phyloP scores from a whole-genome alignment of 805 yeast genomes.

The Yarrowia sp. region DNA sequence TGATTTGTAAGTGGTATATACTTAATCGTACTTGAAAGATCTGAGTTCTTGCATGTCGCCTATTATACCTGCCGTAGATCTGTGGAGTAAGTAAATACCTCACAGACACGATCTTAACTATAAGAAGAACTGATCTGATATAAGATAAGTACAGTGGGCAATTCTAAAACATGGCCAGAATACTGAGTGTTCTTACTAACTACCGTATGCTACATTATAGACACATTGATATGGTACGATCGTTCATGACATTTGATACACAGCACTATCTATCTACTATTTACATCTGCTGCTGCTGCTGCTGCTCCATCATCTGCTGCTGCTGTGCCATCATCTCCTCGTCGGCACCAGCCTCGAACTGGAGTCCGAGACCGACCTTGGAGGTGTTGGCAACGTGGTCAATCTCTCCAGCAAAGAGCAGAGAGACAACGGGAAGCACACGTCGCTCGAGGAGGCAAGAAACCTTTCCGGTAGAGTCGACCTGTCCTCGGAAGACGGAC shows the following conservation, averaged over 20 bases:
- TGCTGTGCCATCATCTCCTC: slow-evolving; percentile 64
- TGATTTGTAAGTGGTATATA: too few species aligned
- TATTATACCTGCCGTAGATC: too few species aligned
- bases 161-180: too few species aligned
- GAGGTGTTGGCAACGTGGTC: slow-evolving; percentile 80
- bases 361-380: slow-evolving; percentile 88
- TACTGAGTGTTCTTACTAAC: too few species aligned
- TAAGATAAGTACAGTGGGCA: too few species aligned
- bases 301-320: slow-evolving; percentile 29
- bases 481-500: slow-evolving; percentile 90
- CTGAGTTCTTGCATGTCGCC: too few species aligned
- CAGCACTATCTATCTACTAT: slow-evolving; percentile 6
- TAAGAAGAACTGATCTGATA: too few species aligned
- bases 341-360: slow-evolving; percentile 93
- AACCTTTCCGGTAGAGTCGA: slow-evolving; percentile 88
- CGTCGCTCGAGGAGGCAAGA: slow-evolving; percentile 89
- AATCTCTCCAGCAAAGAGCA: slow-evolving; percentile 86
- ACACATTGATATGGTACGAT: not conserved
- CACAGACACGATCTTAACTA: too few species aligned
- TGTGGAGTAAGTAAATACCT: too few species aligned
- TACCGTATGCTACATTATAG: too few species aligned
- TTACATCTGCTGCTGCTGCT: slow-evolving; percentile 30
- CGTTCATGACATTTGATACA: slow-evolving; percentile 12
- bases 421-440: slow-evolving; percentile 83
- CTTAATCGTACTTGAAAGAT: too few species aligned